phyloP scores from a whole-genome alignment of 176 grass and related monocot genomes.

The Cymbopogon citratus region DNA sequence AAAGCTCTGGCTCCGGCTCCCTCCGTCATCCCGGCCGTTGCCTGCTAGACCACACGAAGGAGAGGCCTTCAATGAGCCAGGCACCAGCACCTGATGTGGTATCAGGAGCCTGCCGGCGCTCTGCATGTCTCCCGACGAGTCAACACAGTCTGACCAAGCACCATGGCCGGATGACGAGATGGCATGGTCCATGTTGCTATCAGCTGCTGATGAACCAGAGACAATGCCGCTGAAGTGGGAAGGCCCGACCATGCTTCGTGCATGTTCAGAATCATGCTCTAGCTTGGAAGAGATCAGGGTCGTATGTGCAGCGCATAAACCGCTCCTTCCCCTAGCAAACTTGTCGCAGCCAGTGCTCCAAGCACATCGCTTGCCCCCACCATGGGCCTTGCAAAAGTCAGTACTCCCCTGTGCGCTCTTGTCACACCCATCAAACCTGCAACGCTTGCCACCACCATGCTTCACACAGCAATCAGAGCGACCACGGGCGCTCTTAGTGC shows the following conservation, averaged over 20 bases:
- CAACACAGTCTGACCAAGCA: slow-evolving; percentile 41
- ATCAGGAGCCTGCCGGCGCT: slow-evolving; percentile 44
- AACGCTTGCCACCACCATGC: slow-evolving; percentile 82
- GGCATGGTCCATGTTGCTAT: slow-evolving; percentile 46
- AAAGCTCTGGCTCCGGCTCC: slow-evolving; percentile 28
- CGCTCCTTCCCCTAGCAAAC: slow-evolving; percentile 67
- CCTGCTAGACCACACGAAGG: slow-evolving; percentile 22
- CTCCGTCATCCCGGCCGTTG: slow-evolving; percentile 18
- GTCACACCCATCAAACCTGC: slow-evolving; percentile 51
- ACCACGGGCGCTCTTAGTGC: slow-evolving; percentile 78
- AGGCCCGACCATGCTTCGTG: slow-evolving; percentile 21
- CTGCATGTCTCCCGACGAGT: slow-evolving; percentile 37
- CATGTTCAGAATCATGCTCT: slow-evolving; percentile 19
- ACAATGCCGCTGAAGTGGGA: slow-evolving; percentile 43
- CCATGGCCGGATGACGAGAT: slow-evolving; percentile 50
- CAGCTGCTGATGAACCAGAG: slow-evolving; percentile 35
- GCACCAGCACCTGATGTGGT: slow-evolving; percentile 66
- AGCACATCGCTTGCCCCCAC: slow-evolving; percentile 57
- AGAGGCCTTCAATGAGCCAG: slow-evolving; percentile 66
- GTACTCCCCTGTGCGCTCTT: slow-evolving; percentile 95
- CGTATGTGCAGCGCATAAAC: slow-evolving; percentile 60
- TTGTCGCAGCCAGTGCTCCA: slow-evolving; percentile 73
- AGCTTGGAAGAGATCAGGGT: slow-evolving; percentile 41
- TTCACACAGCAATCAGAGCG: slow-evolving; percentile 71
- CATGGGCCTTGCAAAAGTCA: slow-evolving; percentile 80